Conservation (phyloP, 371 early-diverging fungal species). For the Dinochytrium kinnereticum region DNA sequence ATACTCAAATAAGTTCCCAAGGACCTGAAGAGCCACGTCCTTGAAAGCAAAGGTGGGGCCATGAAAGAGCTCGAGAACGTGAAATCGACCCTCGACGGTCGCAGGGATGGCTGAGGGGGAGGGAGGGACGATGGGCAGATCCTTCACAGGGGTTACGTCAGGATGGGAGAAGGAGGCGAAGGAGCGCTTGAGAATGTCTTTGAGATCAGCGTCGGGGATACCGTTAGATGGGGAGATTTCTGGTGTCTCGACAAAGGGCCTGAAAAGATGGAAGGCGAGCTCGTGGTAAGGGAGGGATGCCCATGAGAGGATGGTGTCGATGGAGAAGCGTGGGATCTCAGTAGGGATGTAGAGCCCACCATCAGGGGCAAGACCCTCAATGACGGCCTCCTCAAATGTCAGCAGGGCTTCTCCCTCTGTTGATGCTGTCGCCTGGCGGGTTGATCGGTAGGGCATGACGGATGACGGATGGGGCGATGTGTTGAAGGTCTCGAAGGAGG, state of each 20-base stretch:
- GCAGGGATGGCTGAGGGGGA: slow-evolving; percentile 30
- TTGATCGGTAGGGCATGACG: slow-evolving; percentile 86
- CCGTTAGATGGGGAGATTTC: slow-evolving; percentile 49
- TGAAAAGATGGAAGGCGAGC: slow-evolving; percentile 83
- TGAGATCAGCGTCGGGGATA: slow-evolving; percentile 77
- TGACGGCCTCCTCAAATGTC: slow-evolving; percentile 90
- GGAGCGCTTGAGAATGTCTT: slow-evolving; percentile 67
- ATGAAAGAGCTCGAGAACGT: slow-evolving; percentile 93
- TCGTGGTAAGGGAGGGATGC: slow-evolving; percentile 74
- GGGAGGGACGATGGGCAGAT: slow-evolving; percentile 51
- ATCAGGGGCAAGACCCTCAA: slow-evolving; percentile 91
- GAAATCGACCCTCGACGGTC: slow-evolving; percentile 44
- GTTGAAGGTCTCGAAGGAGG: too few relatives aligned
- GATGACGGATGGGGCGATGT: too few relatives aligned
- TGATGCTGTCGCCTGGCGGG: slow-evolving; percentile 75
- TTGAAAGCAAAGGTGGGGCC: slow-evolving; percentile 98
- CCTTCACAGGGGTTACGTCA: slow-evolving; percentile 81
- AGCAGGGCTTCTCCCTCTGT: slow-evolving; percentile 54
- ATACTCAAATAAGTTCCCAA: slow-evolving; percentile 97
- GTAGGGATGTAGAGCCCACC: slow-evolving; percentile 96
- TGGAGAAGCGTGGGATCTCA: slow-evolving; percentile 74
- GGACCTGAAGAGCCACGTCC: slow-evolving; percentile 95
- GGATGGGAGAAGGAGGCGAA: slow-evolving; percentile 81
- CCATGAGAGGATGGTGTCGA: slow-evolving; percentile 64
- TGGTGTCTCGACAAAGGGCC: slow-evolving; percentile 68